Conservation (phyloP, 83 land plant genomes). For the Diphasiastrum complanatum region DNA sequence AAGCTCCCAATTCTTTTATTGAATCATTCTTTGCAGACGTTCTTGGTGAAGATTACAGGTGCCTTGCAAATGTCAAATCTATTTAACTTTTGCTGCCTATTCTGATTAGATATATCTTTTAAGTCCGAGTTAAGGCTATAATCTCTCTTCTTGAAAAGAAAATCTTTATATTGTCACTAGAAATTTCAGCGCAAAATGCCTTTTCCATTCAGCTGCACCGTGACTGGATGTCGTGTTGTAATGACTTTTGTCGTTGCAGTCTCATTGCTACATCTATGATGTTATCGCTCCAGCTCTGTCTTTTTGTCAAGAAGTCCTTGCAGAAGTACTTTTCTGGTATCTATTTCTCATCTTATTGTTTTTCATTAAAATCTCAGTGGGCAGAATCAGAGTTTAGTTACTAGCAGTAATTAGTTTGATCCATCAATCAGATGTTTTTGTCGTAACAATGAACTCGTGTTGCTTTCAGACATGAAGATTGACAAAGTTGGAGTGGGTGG, state of each 20-base stretch:
- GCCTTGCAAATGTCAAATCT: background rate
- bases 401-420: too few relatives aligned
- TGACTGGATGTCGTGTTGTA: background rate
- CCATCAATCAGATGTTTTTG: background rate
- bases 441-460: background rate
- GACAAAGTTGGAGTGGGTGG: conserved; percentile 65
- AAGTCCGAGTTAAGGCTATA: background rate
- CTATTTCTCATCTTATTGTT: too few relatives aligned
- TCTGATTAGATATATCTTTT: background rate
- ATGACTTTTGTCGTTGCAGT: too few relatives aligned
- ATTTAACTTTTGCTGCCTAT: background rate
- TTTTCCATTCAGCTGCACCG: background rate
- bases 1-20: conserved; percentile 21
- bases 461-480: conserved; percentile 43
- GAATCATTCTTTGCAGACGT: conserved; percentile 16
- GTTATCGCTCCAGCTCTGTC: conserved; percentile 68
- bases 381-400: too few relatives aligned
- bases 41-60: conserved; percentile 26
- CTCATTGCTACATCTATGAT: conserved; percentile 52
- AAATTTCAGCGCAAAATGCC: background rate
- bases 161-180: background rate
- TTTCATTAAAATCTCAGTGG: too few relatives aligned
- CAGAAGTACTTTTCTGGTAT: conserved; percentile 41
- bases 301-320: conserved; percentile 43
- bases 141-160: background rate